Evolutionary conservation across 371 early-diverging fungal genomes (phyloP).

Genomic region (Homolaphlyctis polyrhiza): DNA sequence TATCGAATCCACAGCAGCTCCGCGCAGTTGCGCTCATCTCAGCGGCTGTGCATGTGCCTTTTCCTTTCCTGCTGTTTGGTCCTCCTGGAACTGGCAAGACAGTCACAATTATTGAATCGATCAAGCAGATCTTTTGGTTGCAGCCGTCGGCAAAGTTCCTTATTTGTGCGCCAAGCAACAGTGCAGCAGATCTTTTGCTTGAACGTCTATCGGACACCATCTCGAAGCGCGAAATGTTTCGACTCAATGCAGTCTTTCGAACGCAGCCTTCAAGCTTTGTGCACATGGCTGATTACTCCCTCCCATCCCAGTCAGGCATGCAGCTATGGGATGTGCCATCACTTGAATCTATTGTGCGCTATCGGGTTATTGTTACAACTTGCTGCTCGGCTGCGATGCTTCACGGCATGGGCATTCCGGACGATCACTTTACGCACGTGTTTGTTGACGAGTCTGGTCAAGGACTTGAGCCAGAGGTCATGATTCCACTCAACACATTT

Average conservation of each 20-base stretch:
- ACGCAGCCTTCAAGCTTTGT: not conserved
- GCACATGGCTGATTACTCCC: not conserved
- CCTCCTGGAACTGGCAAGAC: constrained; percentile 31
- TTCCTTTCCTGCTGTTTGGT: not conserved
- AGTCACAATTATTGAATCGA: constrained; percentile 19
- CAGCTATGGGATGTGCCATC: constrained; percentile 34
- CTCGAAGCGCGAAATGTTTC: not conserved
- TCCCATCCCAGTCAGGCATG: constrained; percentile 14
- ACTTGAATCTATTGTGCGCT: constrained; percentile 20
- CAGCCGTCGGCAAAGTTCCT: constrained; percentile 16
- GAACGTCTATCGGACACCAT: not conserved
- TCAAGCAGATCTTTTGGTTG: constrained; percentile 9
- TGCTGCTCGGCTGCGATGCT: constrained; percentile 39
- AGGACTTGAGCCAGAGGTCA: constrained; percentile 42
- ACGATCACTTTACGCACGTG: constrained; percentile 23
- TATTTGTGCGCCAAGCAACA: constrained; percentile 27
- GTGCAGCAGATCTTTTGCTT: constrained; percentile 23
- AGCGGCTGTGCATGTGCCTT: not conserved
- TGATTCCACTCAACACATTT: constrained; percentile 26
- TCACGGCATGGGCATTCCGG: not conserved
- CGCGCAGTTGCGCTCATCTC: not conserved
- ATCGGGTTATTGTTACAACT: constrained; percentile 41
- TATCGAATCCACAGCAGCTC: not conserved
- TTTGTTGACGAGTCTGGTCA: constrained; percentile 54
- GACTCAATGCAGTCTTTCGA: not conserved